Base-by-base conservation (phyloP, 345 rosid species). In the Cardamine chenopodiifolia region DNA sequence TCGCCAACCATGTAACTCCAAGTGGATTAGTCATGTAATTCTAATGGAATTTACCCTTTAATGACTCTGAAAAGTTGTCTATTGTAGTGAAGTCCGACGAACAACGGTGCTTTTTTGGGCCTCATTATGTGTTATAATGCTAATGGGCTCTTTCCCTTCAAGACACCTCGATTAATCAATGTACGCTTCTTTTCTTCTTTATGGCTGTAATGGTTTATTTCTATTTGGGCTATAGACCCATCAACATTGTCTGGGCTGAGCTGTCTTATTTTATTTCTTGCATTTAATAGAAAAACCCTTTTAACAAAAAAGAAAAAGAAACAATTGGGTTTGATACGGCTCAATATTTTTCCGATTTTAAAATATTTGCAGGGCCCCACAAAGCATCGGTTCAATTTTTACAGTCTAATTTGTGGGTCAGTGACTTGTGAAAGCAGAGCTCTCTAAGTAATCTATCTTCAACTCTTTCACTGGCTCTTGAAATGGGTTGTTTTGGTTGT, bases 401-500 rank as follows among this genome's bases (percentile, higher is more conserved):
- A 55, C 45, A 32, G 65, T 25, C 20, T 26, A 52, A 49, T 74
- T 20, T 39, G 62, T 54, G 55, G 25, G 73, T 48, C 66, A 70
- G 28, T 26, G 74, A 70, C 23, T 67, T 61, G 60, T 54, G 11
- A 35, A 74, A 45, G 10, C 50, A 45, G 17, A 70, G 1, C 49
- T 61, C 49, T 28, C 29, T 2, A n/a, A 53, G 53, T 26, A 55
- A 4, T 37, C 23, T 42, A 40, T 40, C 14, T 44, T 49, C 71
- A 59, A 28, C 76, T 79, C 70, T 68, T 42, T 32, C 2, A 55
- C 37, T 66, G 57, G 48, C 34, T 23, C 34, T 64, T 64, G 62
- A 53, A 28, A 95, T 95, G 99, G 99, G 92, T 78, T 95, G 97
- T 82, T 88, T 95, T 76, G 90, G 83, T 54, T 95, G 99, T 80